Conservation (phyloP, 768 basidiomycete genomes). For the Harrya chromipes region DNA sequence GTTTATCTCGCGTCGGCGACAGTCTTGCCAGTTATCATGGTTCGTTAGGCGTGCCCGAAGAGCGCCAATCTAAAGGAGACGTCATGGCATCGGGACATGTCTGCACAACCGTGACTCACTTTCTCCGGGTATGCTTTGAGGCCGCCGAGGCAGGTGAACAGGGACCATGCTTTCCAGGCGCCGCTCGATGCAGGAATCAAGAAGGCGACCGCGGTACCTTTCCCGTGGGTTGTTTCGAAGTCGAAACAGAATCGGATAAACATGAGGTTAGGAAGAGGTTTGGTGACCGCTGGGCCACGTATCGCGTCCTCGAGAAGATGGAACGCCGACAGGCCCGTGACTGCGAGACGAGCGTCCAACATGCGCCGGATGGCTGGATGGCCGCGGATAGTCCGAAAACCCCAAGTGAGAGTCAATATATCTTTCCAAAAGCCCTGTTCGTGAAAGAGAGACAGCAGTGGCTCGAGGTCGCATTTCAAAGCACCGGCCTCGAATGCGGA, state of each 20-base stretch:
- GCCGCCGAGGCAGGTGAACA: constrained; percentile 58
- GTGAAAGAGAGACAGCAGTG: constrained; percentile 16
- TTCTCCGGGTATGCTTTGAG: constrained; percentile 52
- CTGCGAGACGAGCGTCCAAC: constrained; percentile 35
- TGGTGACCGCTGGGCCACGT: constrained; percentile 31
- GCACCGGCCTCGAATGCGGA: constrained; percentile 11
- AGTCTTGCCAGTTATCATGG: constrained; percentile 50
- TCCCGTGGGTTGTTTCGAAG: constrained; percentile 49
- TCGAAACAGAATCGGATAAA: constrained; percentile 58
- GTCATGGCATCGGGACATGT: neutral
- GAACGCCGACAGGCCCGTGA: constrained; percentile 15
- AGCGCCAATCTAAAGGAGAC: constrained; percentile 28
- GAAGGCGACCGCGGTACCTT: constrained; percentile 50
- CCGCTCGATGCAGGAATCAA: constrained; percentile 39
- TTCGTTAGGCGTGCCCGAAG: constrained; percentile 40
- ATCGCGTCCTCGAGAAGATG: constrained; percentile 21
- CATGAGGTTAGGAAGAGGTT: constrained; percentile 47
- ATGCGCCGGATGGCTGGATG: constrained; percentile 34
- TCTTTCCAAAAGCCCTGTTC: constrained; percentile 48
- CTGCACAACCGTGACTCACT: constrained; percentile 9
- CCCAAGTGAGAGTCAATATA: constrained; percentile 49
- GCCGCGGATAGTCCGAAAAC: constrained; percentile 48
- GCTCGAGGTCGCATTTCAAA: neutral
- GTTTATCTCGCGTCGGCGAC: constrained; percentile 38
- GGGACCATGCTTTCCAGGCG: constrained; percentile 57